Evolutionary conservation across 192 early-diverging fungal species (phyloP).

Genomic region (Coemansia sp.): DNA sequence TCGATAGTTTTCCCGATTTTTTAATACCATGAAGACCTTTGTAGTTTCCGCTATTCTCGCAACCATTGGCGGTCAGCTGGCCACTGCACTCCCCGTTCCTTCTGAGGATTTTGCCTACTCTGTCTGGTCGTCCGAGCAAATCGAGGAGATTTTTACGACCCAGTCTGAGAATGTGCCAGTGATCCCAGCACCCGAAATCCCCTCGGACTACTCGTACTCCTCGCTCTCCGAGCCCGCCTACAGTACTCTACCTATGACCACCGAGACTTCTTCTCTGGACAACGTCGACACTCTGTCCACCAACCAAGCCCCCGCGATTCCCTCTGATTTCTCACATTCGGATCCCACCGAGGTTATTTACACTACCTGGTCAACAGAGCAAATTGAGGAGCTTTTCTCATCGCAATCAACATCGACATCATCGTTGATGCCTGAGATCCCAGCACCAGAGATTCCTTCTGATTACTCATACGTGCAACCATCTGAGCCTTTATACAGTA

Average conservation of each 20-base stretch:
- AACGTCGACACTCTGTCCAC: background rate
- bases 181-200: background rate
- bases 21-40: conserved; percentile 1
- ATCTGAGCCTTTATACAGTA: background rate
- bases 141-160: background rate
- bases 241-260: background rate
- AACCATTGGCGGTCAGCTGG: background rate
- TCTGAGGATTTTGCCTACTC: background rate
- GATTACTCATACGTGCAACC: background rate
- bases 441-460: background rate
- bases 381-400: background rate
- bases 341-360: background rate
- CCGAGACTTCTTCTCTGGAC: background rate
- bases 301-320: background rate
- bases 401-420: background rate
- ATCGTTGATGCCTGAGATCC: background rate
- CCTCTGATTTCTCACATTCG: background rate
- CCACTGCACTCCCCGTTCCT: no score
- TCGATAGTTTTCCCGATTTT: background rate
- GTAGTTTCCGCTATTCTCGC: background rate
- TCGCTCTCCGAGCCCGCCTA: background rate
- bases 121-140: background rate
- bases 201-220: background rate
- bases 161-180: background rate
- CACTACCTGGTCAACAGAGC: background rate